These are phyloP conservation scores for Kwoniella europaea DNA, from an alignment of 768 basidiomycete genomes.

Conservation along the genomic window DNA sequence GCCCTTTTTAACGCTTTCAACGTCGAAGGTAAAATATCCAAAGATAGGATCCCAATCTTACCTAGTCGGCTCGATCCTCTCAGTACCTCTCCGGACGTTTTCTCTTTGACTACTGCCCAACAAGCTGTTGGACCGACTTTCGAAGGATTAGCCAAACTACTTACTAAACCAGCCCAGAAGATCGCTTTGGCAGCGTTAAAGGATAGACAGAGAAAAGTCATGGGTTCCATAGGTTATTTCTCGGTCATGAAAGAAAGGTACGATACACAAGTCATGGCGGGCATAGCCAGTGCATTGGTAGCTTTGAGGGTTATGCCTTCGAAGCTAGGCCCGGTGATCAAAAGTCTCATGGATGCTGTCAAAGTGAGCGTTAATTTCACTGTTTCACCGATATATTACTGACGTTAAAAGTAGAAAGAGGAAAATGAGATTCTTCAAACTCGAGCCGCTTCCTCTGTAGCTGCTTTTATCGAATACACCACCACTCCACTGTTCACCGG, in stretches of 20 bases:
- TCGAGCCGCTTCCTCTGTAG: slow-evolving; percentile 83
- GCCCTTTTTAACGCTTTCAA: slow-evolving; percentile 80
- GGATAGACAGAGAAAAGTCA: slow-evolving; percentile 74
- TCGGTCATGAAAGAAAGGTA: slow-evolving; percentile 79
- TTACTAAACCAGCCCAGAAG: slow-evolving; percentile 76
- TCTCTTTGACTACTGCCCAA: slow-evolving; percentile 79
- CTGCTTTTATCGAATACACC: slow-evolving; percentile 86
- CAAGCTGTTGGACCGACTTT: slow-evolving; percentile 73
- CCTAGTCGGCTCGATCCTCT: slow-evolving; percentile 78
- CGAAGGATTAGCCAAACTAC: slow-evolving; percentile 71
- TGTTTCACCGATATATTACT: no score
- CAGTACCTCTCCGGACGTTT: slow-evolving; percentile 68
- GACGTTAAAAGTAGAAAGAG: slow-evolving; percentile 61
- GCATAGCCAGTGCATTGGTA: slow-evolving; percentile 88
- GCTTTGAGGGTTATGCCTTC: slow-evolving; percentile 83
- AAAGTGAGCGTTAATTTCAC: slow-evolving; percentile 66
- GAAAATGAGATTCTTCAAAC: slow-evolving; percentile 85
- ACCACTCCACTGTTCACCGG: slow-evolving; percentile 64
- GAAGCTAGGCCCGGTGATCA: slow-evolving; percentile 94
- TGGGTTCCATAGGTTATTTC: slow-evolving; percentile 76
- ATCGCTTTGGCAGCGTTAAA: slow-evolving; percentile 72
- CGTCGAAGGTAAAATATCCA: slow-evolving; percentile 83
- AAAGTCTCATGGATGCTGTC: slow-evolving; percentile 95
- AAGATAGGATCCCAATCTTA: slow-evolving; percentile 76
- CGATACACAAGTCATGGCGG: slow-evolving; percentile 83